Evolutionary conservation across 1,284 basidiomycete species (phyloP).

Genomic region (Rhodofomes roseus): DNA sequence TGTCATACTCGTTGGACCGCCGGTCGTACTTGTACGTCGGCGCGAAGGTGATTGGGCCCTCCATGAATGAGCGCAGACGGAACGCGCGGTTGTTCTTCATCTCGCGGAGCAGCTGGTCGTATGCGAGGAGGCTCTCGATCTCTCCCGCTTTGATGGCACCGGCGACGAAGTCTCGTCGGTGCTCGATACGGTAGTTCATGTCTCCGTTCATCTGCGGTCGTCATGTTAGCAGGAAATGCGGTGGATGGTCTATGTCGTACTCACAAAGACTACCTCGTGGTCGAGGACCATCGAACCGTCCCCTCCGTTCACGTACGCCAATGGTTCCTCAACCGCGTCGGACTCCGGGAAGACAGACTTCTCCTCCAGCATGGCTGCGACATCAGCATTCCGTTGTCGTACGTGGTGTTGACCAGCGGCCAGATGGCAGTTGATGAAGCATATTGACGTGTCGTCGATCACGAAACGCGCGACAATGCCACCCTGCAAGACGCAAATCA

Average conservation of each 20-base stretch:
- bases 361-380: slow-evolving; percentile 83
- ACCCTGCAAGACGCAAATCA: slow-evolving; percentile 50
- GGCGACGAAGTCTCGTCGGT: slow-evolving; percentile 79
- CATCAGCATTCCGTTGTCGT: slow-evolving; percentile 81
- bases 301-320: slow-evolving; percentile 85
- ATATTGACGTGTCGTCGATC: slow-evolving; percentile 88
- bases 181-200: slow-evolving; percentile 93
- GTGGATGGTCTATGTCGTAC: slow-evolving; percentile 28
- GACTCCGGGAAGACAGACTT: slow-evolving; percentile 62
- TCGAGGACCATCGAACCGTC: slow-evolving; percentile 94
- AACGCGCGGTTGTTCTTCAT: slow-evolving; percentile 84
- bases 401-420: slow-evolving; percentile 90
- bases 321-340: slow-evolving; percentile 39
- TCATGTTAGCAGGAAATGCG: background rate
- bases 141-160: slow-evolving; percentile 66
- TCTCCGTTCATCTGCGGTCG: slow-evolving; percentile 68
- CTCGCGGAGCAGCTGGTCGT: slow-evolving; percentile 91
- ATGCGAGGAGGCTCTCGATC: slow-evolving; percentile 57
- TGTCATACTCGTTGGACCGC: slow-evolving; percentile 76
- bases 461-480: slow-evolving; percentile 89
- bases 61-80: slow-evolving; percentile 79
- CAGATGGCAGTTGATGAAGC: slow-evolving; percentile 94
- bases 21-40: slow-evolving; percentile 98
- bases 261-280: slow-evolving; percentile 90
- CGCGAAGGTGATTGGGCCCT: slow-evolving; percentile 78